Evolutionary conservation across 2,329 filamentous ascomycete genomes (phyloP), one percentile per base, ranked within the genome.

Genomic region (Talaromyces sp.): DNA sequence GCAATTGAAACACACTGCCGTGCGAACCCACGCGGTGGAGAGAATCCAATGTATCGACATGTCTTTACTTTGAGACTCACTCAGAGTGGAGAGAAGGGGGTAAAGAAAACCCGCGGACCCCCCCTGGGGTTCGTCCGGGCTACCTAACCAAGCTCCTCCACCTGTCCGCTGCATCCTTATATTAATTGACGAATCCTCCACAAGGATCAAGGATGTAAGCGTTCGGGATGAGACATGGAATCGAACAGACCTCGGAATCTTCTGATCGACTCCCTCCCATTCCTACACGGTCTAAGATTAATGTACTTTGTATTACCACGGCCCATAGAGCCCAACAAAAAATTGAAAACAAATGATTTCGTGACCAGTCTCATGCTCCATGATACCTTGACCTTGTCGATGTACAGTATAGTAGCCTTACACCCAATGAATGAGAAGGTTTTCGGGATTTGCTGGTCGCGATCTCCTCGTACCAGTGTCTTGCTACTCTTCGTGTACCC

Each of bases 311-410:
- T 33, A 37, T 32, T 52, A 47, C 27, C 36, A 20, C 41, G 44
- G n/a, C n/a, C 16, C 29, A 20, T 46, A 29, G 17, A 46, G 40
- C 24, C 40, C 27, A 19, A 17, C 3, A n/a, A 32, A 16, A 43
- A 29, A 19, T 19, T 39, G 1, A 39, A 20, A 39, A 6, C n/a
- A 20, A 20, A n/a, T 17, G 14, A 27, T 19, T 35, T 9, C 20
- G 30, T 57, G 55, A 49, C 43, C 47, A 55, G 54, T 59, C 55
- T 57, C 47, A 57, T 59, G 29, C n/a, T 30, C 39, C 20, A 47
- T 17, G 36, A 8, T 20, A 37, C 20, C 11, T 27, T 36, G 35
- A 43, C 16, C 20, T n/a, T 33, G 29, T 30, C 41, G 24, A 5
- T 27, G 5, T 27, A 27, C 24, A 9, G 24, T n/a, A n/a, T n/a